Conservation (phyloP, 2,329 filamentous ascomycete species). For the Huntiella savannae region DNA sequence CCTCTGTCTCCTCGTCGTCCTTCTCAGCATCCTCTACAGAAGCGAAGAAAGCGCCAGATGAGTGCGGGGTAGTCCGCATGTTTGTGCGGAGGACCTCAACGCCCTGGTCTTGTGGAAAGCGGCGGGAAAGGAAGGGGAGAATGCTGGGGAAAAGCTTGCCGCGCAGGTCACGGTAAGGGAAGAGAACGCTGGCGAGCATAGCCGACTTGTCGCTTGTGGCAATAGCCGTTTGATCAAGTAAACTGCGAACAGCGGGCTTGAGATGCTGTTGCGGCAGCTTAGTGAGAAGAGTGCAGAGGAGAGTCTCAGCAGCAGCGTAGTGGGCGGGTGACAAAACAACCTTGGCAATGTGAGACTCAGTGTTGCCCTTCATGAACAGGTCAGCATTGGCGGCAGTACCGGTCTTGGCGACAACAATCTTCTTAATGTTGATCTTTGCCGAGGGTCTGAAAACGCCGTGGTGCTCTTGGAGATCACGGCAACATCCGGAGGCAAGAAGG, state of each 20-base stretch:
- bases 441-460: conserved; percentile 21
- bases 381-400: conserved; percentile 44
- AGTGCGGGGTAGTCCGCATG: conserved; percentile 24
- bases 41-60: conserved; percentile 16
- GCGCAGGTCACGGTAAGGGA: conserved; percentile 48
- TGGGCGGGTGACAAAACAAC: conserved; percentile 26
- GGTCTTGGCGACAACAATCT: conserved; percentile 17
- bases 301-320: conserved; percentile 32
- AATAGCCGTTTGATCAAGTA: conserved; percentile 67
- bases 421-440: conserved; percentile 17
- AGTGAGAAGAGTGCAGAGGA: conserved; percentile 45
- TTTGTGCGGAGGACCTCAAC: conserved; percentile 54
- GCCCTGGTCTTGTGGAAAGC: conserved; percentile 40
- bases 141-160: conserved; percentile 52
- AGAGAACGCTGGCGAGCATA: conserved; percentile 66
- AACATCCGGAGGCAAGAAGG: conserved; percentile 46
- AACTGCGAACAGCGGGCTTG: conserved; percentile 50
- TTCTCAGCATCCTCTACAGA: conserved; percentile 6
- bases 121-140: conserved; percentile 55
- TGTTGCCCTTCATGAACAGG: conserved; percentile 37
- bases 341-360: conserved; percentile 11
- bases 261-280: conserved; percentile 47
- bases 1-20: conserved; percentile 13
- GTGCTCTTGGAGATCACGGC: conserved; percentile 48
- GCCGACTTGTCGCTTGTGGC: conserved; percentile 48